Percentiles rank a stretch among this genome's conserved stretches.
These are phyloP conservation scores for Penicillium sp. DNA, from an alignment of 2,329 filamentous ascomycete genomes.

Conservation along the genomic window DNA sequence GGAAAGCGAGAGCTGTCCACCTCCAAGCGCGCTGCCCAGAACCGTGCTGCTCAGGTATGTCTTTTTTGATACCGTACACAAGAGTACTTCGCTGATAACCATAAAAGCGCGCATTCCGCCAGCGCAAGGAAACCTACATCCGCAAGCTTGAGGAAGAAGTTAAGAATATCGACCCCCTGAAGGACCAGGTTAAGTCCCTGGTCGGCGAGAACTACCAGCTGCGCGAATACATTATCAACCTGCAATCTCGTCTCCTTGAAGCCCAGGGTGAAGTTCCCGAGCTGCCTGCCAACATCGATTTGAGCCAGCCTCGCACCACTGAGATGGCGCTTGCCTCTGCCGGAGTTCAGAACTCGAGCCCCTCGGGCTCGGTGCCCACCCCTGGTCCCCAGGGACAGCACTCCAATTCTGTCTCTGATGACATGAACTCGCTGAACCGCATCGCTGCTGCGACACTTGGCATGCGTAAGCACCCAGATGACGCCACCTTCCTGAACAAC, in stretches of 20 bases:
- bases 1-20: slow-evolving; percentile 87
- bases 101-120: slow-evolving; percentile 83
- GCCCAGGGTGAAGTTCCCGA: slow-evolving; percentile 79
- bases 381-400: slow-evolving; percentile 30
- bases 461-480: slow-evolving; percentile 45
- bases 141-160: slow-evolving; percentile 96
- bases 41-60: slow-evolving; percentile 90
- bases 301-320: slow-evolving; percentile 55
- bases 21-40: slow-evolving; percentile 94
- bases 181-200: slow-evolving; percentile 73
- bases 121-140: slow-evolving; percentile 97
- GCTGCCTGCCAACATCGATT: slow-evolving; percentile 75
- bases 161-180: slow-evolving; percentile 72
- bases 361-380: slow-evolving; percentile 23
- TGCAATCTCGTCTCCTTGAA: slow-evolving; percentile 84
- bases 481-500: slow-evolving; percentile 36
- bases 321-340: slow-evolving; percentile 35
- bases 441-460: slow-evolving; percentile 46
- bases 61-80: neutral
- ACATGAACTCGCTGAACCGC: slow-evolving; percentile 45
- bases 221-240: slow-evolving; percentile 85
- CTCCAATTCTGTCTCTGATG: slow-evolving; percentile 33
- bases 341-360: slow-evolving; percentile 22
- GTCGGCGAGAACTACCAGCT: slow-evolving; percentile 88
- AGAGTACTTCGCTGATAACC: slow-evolving; percentile 12